Conservation (phyloP, 1,284 basidiomycete genomes). For the Ceratobasidium theobromae region DNA sequence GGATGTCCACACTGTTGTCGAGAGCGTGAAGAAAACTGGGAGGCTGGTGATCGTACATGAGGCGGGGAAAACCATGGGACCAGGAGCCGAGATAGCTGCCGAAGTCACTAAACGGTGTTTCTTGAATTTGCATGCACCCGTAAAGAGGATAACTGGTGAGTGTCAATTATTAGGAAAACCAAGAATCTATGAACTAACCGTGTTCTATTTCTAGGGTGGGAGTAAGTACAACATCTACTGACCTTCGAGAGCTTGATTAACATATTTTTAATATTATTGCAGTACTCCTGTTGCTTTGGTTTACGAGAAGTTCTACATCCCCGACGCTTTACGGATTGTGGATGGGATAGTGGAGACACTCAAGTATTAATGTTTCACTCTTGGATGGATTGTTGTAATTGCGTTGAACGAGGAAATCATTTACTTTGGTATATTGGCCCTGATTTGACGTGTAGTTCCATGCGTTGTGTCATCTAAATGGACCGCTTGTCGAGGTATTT, state of each 20-base stretch:
- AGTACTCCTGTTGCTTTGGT: slow-evolving; percentile 80
- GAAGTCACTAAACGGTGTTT: slow-evolving; percentile 86
- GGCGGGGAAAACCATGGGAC: slow-evolving; percentile 80
- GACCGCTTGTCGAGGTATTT: slow-evolving; percentile 47
- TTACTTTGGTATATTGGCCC: background rate
- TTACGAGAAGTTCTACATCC: slow-evolving; percentile 89
- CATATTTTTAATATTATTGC: slow-evolving; percentile 21
- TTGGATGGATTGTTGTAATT: background rate
- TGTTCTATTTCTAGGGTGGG: slow-evolving; percentile 17
- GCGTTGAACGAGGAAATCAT: background rate
- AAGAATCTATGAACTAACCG: too few relatives aligned
- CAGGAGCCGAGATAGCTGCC: slow-evolving; percentile 84
- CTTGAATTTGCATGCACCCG: slow-evolving; percentile 81
- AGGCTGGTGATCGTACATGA: slow-evolving; percentile 89
- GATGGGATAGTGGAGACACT: slow-evolving; percentile 85
- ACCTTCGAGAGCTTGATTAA: slow-evolving; percentile 26
- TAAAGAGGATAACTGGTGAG: slow-evolving; percentile 84
- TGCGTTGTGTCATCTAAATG: background rate
- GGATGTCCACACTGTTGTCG: slow-evolving; percentile 78
- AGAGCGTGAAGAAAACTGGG: slow-evolving; percentile 81
- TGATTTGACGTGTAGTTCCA: background rate
- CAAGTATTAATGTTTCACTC: slow-evolving; percentile 53
- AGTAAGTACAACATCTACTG: slow-evolving; percentile 1
- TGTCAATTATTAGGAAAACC: slow-evolving; percentile 42
- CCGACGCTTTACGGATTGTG: slow-evolving; percentile 78